phyloP scores from a whole-genome alignment of 371 early-diverging fungal species.

The Nematocida sp. region DNA sequence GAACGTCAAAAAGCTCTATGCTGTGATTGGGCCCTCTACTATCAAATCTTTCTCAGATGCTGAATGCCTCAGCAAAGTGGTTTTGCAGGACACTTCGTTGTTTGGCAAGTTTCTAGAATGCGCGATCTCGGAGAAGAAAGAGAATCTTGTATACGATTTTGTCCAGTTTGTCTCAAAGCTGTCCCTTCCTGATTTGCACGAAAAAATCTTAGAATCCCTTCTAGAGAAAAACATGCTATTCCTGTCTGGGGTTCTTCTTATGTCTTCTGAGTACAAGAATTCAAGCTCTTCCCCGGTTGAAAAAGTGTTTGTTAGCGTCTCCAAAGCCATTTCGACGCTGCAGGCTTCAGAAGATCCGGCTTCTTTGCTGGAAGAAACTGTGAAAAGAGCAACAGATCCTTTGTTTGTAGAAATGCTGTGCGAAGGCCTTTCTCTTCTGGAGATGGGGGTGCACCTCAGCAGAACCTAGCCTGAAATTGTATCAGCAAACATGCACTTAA shows the following conservation, averaged over 20 bases:
- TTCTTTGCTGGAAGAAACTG: no score
- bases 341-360: no score
- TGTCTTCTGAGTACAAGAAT: not conserved
- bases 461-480: no score
- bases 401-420: constrained; percentile 1
- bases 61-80: constrained; percentile 2
- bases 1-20: constrained; percentile 12
- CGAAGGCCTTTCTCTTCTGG: not conserved
- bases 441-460: no score
- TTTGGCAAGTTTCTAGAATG: constrained; percentile 22
- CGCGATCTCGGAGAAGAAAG: constrained; percentile 21
- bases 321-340: not conserved
- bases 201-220: not conserved
- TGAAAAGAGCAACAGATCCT: no score
- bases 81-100: constrained; percentile 18
- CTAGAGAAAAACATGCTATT: constrained; percentile 31
- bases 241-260: constrained; percentile 15
- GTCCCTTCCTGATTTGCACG: not conserved
- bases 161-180: constrained; percentile 29
- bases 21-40: not conserved
- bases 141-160: constrained; percentile 5
- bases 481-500: no score
- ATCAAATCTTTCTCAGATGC: not conserved
- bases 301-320: no score
- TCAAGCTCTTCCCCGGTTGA: no score